Conservation (phyloP, 164 flowering plant genomes). For the Aristolochia contorta region DNA sequence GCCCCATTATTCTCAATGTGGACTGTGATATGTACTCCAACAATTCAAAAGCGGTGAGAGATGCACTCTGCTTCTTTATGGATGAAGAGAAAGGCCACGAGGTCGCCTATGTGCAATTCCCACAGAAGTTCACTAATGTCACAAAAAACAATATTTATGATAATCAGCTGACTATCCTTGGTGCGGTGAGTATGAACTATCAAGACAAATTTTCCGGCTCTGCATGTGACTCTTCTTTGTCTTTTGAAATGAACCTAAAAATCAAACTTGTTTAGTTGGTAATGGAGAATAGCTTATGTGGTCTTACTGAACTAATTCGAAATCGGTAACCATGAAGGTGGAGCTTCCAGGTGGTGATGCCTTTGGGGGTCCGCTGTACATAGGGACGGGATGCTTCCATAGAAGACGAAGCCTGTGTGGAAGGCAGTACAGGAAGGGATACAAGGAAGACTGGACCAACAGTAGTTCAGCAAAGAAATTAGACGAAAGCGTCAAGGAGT, state of each 20-base stretch:
- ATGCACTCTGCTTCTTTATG: conserved; percentile 70
- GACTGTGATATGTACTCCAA: conserved; percentile 88
- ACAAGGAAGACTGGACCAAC: not conserved
- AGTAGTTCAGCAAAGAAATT: conserved; percentile 1
- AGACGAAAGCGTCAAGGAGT: conserved; percentile 1
- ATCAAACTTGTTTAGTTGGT: too few relatives aligned
- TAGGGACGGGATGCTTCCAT: conserved; percentile 5
- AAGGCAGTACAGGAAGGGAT: not conserved
- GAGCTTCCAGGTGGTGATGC: conserved; percentile 38
- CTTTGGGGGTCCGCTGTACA: conserved; percentile 9
- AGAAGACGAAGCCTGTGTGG: conserved; percentile 4
- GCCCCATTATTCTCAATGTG: conserved; percentile 44
- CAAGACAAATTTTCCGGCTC: too few relatives aligned
- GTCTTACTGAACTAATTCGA: not conserved
- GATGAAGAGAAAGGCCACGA: conserved; percentile 53
- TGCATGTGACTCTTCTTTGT: too few relatives aligned
- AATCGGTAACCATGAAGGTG: conserved; percentile 28
- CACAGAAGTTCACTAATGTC: conserved; percentile 46
- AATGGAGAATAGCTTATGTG: too few relatives aligned
- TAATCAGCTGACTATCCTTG: not conserved
- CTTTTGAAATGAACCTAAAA: too few relatives aligned
- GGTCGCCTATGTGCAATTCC: conserved; percentile 57
- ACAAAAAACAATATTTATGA: conserved; percentile 51
- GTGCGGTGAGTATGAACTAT: conserved; percentile 5
- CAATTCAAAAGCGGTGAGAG: conserved; percentile 35